Evolutionary conservation across 345 rosid genomes (phyloP), one percentile per base, ranked within the genome.

Genomic region (Firmiana major): DNA sequence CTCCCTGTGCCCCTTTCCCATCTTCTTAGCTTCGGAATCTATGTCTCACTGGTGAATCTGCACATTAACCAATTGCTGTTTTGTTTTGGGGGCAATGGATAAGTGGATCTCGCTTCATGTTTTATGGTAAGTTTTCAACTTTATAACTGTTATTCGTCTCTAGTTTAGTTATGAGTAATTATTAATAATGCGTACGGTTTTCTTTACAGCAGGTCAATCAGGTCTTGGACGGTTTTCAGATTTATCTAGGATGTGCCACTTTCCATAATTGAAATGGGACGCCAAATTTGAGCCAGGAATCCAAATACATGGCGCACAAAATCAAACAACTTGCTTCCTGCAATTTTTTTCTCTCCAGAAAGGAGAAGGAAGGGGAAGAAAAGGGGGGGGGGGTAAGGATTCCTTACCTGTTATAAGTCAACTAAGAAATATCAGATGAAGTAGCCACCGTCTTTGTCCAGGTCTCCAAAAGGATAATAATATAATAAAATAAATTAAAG

Each of bases 71-170:
- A 21, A 5, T 24, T 31, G 38, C 22, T 34, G 17, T 34, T 48
- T 71, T 55, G 4, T 28, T 15, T 13, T 55, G 31, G 66, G 55
- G 16, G 17, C 26, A 42, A 24, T 40, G 49, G 34, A 22, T 9
- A 66, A 38, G 59, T 40, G 45, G 12, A 34, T 15, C 22, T 7
- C n/a, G 54, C 53, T 38, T 65, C 73, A 53, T 24, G 24, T 51
- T 21, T 15, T 65, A 65, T 53, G 53, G 79, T 65, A 65, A 65
- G 79, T 65, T 74, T 74, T 57, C 3, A 71, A 71, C 74, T 49
- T 42, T 68, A 15, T 43, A 26, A 5, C 1, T 59, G 31, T 1
- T 55, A 8, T 55, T 55, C 34, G 34, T 31, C 34, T 55, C 3
- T n/a, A n/a, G 12, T 60, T 28, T 60, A 26, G 38, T 60, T 60